phyloP scores from a whole-genome alignment of 148 eudicot genomes.

The Fallopia convolvulus region DNA sequence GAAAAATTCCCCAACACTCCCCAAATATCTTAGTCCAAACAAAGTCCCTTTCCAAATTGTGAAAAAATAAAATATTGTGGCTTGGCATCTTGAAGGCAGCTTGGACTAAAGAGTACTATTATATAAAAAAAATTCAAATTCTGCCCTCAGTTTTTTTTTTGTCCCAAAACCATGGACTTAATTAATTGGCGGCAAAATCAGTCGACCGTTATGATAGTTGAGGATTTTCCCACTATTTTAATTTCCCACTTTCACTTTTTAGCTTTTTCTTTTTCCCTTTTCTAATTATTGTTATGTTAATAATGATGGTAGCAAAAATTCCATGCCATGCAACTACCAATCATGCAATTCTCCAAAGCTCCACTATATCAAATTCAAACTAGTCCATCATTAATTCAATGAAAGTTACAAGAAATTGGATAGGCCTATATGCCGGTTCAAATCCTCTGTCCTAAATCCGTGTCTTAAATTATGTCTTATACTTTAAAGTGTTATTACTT shows the following conservation, averaged over 20 bases:
- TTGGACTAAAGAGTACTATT: not conserved
- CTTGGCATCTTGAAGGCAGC: not conserved
- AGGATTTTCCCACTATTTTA: not conserved
- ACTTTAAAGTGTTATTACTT: too few relatives aligned
- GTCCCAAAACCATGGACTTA: not conserved
- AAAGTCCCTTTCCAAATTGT: not conserved
- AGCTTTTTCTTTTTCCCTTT: too few relatives aligned
- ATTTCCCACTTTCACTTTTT: not conserved
- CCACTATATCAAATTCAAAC: too few relatives aligned
- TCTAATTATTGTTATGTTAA: not conserved
- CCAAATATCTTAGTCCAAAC: not conserved
- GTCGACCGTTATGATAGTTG: not conserved
- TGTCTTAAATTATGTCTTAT: too few relatives aligned
- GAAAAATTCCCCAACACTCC: not conserved
- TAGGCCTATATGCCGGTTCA: too few relatives aligned
- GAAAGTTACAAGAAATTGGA: too few relatives aligned
- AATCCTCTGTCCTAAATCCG: too few relatives aligned
- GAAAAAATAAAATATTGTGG: not conserved
- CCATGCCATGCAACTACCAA: too few relatives aligned
- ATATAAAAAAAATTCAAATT: not conserved
- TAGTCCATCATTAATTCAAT: too few relatives aligned
- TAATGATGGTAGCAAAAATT: too few relatives aligned
- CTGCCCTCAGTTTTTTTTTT: not conserved
- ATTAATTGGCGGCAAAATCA: not conserved
- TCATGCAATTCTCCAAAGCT: too few relatives aligned